Evolutionary conservation across 1,284 basidiomycete species (phyloP).

Genomic region (Marasmius tenuissimus): DNA sequence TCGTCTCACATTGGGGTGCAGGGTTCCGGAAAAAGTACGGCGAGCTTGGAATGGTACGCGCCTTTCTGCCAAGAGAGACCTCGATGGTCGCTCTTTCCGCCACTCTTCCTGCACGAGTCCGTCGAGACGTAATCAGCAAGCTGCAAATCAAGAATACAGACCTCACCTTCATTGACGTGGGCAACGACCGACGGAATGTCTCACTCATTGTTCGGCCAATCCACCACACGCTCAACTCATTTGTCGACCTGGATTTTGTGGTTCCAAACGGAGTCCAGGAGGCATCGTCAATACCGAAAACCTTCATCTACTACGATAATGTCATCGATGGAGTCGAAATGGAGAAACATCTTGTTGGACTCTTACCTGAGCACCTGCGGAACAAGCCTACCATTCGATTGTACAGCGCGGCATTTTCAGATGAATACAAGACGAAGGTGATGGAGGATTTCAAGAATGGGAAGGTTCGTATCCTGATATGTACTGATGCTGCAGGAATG

Average conservation of each 20-base stretch:
- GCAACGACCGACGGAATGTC: slow-evolving; percentile 40
- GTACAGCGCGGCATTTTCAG: slow-evolving; percentile 25
- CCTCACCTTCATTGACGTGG: slow-evolving; percentile 24
- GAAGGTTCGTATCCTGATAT: slow-evolving; percentile 27
- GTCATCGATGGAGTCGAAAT: slow-evolving; percentile 23
- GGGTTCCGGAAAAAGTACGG: slow-evolving; percentile 41
- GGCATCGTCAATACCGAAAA: slow-evolving; percentile 18
- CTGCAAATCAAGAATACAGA: slow-evolving; percentile 26
- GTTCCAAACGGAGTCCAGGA: slow-evolving; percentile 20
- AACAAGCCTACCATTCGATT: slow-evolving; percentile 22
- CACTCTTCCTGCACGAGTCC: slow-evolving; percentile 32
- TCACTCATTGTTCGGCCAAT: slow-evolving; percentile 37
- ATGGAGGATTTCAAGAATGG: slow-evolving; percentile 22
- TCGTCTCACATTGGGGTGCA: slow-evolving; percentile 40
- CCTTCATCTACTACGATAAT: slow-evolving; percentile 30
- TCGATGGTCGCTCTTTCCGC: slow-evolving; percentile 39
- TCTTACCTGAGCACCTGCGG: slow-evolving; percentile 16
- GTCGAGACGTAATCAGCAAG: slow-evolving; percentile 28
- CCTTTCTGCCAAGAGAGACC: slow-evolving; percentile 31
- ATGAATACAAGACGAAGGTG: slow-evolving; percentile 4
- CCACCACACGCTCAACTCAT: slow-evolving; percentile 34
- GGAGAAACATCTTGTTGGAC: slow-evolving; percentile 20
- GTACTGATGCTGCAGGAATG: slow-evolving; percentile 38
- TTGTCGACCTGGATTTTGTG: slow-evolving; percentile 36
- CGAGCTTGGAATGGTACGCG: slow-evolving; percentile 31